These are phyloP conservation scores for Ophiocordyceps camponoti-leonardi DNA, from an alignment of 2,329 filamentous ascomycete genomes.

Conservation along the genomic window DNA sequence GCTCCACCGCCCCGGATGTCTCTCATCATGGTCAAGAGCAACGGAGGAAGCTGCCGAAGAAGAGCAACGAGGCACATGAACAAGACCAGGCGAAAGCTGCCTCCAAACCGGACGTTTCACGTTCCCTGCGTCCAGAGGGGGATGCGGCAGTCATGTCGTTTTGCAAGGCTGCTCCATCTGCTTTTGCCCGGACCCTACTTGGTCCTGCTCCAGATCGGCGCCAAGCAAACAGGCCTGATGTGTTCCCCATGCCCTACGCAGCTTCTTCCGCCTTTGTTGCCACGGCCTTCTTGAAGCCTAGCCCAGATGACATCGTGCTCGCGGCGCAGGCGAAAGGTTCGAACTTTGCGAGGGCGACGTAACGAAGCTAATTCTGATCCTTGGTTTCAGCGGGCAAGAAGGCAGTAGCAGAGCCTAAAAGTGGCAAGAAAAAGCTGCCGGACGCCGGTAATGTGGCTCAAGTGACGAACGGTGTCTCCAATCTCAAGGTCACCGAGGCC, in stretches of 20 bases:
- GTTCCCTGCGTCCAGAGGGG: background rate
- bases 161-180: constrained; percentile 23
- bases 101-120: background rate
- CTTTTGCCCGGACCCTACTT: constrained; percentile 38
- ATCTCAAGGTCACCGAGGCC: constrained; percentile 28
- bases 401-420: constrained; percentile 18
- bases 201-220: constrained; percentile 19
- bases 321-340: constrained; percentile 83
- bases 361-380: constrained; percentile 34
- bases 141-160: constrained; percentile 6
- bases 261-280: constrained; percentile 29
- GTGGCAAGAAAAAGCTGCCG: constrained; percentile 19
- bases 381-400: constrained; percentile 34
- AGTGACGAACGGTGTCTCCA: constrained; percentile 13
- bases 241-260: constrained; percentile 31
- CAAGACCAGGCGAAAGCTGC: background rate
- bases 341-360: constrained; percentile 34
- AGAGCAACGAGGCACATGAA: background rate
- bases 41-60: background rate
- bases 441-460: constrained; percentile 10
- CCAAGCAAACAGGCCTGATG: constrained; percentile 12
- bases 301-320: constrained; percentile 79
- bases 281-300: constrained; percentile 65
- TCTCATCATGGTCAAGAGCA: background rate
- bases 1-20: background rate